A percentile compares a stretch with the other conserved stretches of the same genome.
Evolutionary conservation across 2,329 filamentous ascomycete species (phyloP).

Genomic region (Metarhizium rileyi): DNA sequence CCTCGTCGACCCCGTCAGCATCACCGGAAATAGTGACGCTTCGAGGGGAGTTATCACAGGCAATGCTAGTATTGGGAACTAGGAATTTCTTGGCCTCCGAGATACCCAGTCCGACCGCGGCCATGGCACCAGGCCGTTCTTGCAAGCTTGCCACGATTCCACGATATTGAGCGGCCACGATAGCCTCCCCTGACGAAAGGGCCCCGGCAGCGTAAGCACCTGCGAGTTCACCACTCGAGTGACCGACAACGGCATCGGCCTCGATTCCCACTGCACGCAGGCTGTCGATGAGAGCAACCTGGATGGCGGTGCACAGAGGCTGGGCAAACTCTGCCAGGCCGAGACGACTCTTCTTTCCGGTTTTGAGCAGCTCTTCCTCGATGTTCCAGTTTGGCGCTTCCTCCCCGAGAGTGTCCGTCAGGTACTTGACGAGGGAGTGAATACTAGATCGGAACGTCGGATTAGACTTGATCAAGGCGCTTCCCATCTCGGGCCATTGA

Average conservation of each 20-base stretch:
- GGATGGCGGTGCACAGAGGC: constrained; percentile 43
- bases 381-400: neutral
- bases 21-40: constrained; percentile 21
- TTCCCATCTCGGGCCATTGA: constrained; percentile 32
- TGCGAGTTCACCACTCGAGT: constrained; percentile 31
- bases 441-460: constrained; percentile 13
- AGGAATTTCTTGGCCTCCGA: constrained; percentile 15
- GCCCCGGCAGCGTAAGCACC: constrained; percentile 26
- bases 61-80: constrained; percentile 11
- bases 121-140: constrained; percentile 19
- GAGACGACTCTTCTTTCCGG: constrained; percentile 16
- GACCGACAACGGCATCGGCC: constrained; percentile 24
- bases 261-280: constrained; percentile 20
- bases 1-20: constrained; percentile 13
- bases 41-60: constrained; percentile 20
- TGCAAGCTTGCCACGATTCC: constrained; percentile 13
- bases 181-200: constrained; percentile 20
- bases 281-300: constrained; percentile 34
- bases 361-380: constrained; percentile 12
- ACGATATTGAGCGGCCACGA: constrained; percentile 25
- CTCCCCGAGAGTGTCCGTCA: neutral
- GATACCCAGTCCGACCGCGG: constrained; percentile 23
- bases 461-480: constrained; percentile 12
- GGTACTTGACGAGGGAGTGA: constrained; percentile 2
- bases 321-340: constrained; percentile 34